Conservation (phyloP, 805 yeast species). For the Candida ovalis region DNA sequence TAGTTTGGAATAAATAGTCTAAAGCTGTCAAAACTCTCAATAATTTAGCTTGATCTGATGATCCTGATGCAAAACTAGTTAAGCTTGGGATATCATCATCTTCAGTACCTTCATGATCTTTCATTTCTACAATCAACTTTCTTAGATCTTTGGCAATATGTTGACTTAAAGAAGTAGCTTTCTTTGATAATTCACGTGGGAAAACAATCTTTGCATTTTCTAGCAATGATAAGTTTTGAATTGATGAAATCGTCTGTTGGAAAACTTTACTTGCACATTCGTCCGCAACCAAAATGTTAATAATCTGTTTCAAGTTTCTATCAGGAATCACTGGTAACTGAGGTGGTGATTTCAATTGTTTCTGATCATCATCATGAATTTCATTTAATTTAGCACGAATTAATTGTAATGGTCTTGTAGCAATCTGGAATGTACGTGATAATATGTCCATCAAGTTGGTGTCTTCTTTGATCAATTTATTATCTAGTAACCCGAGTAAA, state of each 20-base stretch:
- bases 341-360: conserved; percentile 18
- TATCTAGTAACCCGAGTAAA: conserved; percentile 58
- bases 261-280: conserved; percentile 85
- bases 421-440: conserved; percentile 69
- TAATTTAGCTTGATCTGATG: conserved; percentile 87
- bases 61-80: conserved; percentile 67
- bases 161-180: conserved; percentile 58
- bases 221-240: conserved; percentile 68
- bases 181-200: conserved; percentile 60
- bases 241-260: conserved; percentile 75
- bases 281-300: conserved; percentile 67
- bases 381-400: conserved; percentile 39
- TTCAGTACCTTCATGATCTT: conserved; percentile 31
- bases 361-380: conserved; percentile 27
- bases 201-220: conserved; percentile 60
- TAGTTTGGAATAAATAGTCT: conserved; percentile 68
- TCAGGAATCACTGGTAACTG: conserved; percentile 64
- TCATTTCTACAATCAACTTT: conserved; percentile 43
- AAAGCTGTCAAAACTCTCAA: conserved; percentile 81
- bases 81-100: conserved; percentile 48
- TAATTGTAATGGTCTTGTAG: conserved; percentile 66
- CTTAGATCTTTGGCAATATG: conserved; percentile 53
- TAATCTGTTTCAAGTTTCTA: conserved; percentile 55
- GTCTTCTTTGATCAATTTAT: conserved; percentile 64
- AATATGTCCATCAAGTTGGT: conserved; percentile 71